Base-by-base conservation (phyloP, 192 early-diverging fungal genomes). In the Dissophora globulifera region DNA sequence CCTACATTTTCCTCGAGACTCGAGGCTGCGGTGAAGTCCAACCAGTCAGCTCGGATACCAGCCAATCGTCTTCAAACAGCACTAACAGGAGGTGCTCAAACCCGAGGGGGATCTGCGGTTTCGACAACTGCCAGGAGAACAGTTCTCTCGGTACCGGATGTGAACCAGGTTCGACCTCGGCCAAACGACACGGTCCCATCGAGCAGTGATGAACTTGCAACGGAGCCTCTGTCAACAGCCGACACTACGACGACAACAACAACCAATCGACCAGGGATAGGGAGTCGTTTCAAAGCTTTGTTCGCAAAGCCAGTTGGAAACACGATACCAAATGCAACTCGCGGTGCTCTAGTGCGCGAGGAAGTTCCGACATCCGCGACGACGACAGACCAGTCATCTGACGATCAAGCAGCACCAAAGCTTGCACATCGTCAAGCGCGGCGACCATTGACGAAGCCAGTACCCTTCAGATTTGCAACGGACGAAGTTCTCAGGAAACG, bases 401-500 rank as follows among this genome's bases (percentile, higher is more conserved):
- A 33, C 25, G 31, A 35, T 19, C 58, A 60, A 3, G 4, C 45
- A 0, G 32, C 12, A 35, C 40, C 40, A 33, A 4, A 16, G 15
- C 3, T 46, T 0, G 16, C 27, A 13, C 5, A 17, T 22, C 50
- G 15, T 2, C 22, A n/a, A n/a, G 54, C n/a, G 15, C 42, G 54
- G 4, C 22, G 38, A 42, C 67, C 50, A 26, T 42, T 72, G 25
- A 63, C 60, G 3, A 50, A 51, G 16, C 60, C 69, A 4, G 26
- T 58, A 9, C 69, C 61, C 5, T 62, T 58, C 33, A 63, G 56
- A 38, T 72, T 72, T 51, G 59, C 69, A 20, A 62, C 59, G 29
- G 61, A 72, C 19, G 53, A 62, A 2, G 17, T 72, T 2, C 51
- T 72, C 35, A 54, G 68, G 26, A 45, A 38, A 26, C 64, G 64